Percentiles rank a stretch among this genome's conserved stretches.
Evolutionary conservation across 2,329 filamentous ascomycete genomes (phyloP).

Genomic region (Thelonectria blattea): DNA sequence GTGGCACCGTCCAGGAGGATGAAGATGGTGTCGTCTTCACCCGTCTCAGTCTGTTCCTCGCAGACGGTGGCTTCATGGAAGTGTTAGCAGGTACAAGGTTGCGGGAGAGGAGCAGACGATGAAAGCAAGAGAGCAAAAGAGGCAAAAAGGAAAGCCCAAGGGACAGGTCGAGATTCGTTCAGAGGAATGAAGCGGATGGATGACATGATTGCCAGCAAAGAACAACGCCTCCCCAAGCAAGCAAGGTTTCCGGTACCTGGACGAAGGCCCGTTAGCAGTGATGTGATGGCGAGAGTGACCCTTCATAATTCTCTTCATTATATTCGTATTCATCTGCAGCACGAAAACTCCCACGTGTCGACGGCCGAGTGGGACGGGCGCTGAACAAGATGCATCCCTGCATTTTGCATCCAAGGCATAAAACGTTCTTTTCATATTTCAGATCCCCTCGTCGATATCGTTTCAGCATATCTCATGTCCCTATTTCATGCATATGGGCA

Average conservation of each 20-base stretch:
- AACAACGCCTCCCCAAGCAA: no score
- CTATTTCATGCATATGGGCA: neutral
- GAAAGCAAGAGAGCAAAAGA: no score
- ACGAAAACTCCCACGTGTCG: constrained; percentile 22
- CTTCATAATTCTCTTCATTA: neutral
- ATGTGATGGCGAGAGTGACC: no score
- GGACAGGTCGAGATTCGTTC: neutral
- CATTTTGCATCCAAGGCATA: constrained; percentile 11
- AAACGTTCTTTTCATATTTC: constrained; percentile 1
- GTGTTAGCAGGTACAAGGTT: constrained; percentile 5
- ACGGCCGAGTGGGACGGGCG: constrained; percentile 23
- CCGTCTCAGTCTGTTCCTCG: constrained; percentile 37
- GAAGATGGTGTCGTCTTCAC: constrained; percentile 52
- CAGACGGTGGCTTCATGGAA: constrained; percentile 31
- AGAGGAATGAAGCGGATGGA: neutral
- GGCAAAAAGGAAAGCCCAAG: no score
- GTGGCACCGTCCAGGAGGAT: constrained; percentile 56
- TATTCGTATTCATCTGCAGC: neutral
- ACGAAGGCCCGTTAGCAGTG: no score
- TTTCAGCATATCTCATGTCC: neutral
- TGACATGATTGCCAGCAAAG: constrained; percentile 4
- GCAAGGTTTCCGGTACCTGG: neutral
- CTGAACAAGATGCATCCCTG: constrained; percentile 12
- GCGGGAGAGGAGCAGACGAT: no score
- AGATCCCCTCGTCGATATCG: neutral